Base-by-base conservation (phyloP, 495 filamentous ascomycete genomes). In the Haplographium delicatum region DNA sequence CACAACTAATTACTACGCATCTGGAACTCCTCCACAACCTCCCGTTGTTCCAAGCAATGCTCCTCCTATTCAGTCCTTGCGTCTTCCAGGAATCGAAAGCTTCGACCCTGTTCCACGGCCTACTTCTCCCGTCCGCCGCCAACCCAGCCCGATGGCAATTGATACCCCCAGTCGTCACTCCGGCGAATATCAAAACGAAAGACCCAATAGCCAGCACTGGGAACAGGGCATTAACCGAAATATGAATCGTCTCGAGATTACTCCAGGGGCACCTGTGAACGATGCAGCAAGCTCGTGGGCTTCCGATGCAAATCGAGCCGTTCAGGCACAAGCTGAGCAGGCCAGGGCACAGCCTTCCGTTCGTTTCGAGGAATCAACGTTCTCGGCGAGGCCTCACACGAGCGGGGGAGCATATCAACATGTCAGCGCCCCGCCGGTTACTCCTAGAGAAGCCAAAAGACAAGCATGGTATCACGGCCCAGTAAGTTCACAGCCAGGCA, bases 81-180 rank as follows among this genome's bases (percentile, higher is more conserved):
- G 88, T 23, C 69, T 96, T 20, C 90, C 90, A 0, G 89, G 90
- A 6, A 96, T 96, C 55, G 88, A 93, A 60, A 91, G 87, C 28
- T 95, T 95, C 54, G 89, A 91, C 61, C 81, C 85, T 40, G 42
- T 28, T 9, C 47, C 34, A 10, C 76, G 79, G 31, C 76, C 82
- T 5, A 60, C 73, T 28, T 75, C 86, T 2, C 84, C 88, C 4
- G 76, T 82, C 2, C 72, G 77, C 7, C 79, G 82, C 24, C 72
- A 76, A 46, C 67, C 76, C 0, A 86, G 82, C 45, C 84, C 85
- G 1, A 87, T 88, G 84, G 73, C 82, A 57, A 65, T 86, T 33
- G 84, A 88, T 54, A 71, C 65, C 9, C 65, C 72, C 4, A 68
- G 66, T 20, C 72, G 73, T 20, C 35, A 39, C 35, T 16, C 35